These are phyloP conservation scores for Gaertneriomyces semiglobifer DNA, from an alignment of 192 early-diverging fungal species.

Conservation along the genomic window DNA sequence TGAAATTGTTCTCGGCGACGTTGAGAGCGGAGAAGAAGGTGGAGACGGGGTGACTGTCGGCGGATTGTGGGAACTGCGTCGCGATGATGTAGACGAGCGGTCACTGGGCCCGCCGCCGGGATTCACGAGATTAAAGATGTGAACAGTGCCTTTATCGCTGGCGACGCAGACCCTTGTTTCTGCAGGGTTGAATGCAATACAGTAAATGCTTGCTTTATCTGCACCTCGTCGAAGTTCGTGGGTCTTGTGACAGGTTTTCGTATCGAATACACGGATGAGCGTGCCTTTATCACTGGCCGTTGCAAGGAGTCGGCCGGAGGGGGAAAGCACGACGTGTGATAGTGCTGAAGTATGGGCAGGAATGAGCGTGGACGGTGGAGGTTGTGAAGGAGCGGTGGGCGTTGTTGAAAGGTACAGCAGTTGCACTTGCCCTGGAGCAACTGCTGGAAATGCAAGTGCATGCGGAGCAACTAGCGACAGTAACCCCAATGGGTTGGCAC, in stretches of 20 bases:
- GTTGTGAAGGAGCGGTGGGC: conserved; percentile 3
- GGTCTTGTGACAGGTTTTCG: conserved; percentile 59
- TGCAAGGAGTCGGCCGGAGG: conserved; percentile 74
- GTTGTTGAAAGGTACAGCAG: conserved; percentile 45
- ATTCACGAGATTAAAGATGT: conserved; percentile 74
- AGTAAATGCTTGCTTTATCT: conserved; percentile 84
- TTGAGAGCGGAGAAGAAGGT: conserved; percentile 22
- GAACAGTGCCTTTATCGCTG: conserved; percentile 89
- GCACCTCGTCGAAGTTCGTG: conserved; percentile 85
- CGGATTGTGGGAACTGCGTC: conserved; percentile 1
- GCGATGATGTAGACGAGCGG: conserved; percentile 5
- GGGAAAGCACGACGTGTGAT: conserved; percentile 73
- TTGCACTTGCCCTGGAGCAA: conserved; percentile 80
- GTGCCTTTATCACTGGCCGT: conserved; percentile 88
- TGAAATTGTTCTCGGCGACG: conserved; percentile 25
- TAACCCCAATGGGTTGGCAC: conserved; percentile 78
- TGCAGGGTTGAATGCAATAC: conserved; percentile 81
- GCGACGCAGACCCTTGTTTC: conserved; percentile 77
- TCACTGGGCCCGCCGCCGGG: neutral
- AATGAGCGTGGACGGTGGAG: conserved; percentile 64
- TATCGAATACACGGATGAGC: conserved; percentile 79
- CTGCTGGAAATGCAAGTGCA: conserved; percentile 76
- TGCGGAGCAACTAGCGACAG: conserved; percentile 57
- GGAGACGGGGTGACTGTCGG: neutral
- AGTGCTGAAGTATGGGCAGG: conserved; percentile 76